Base-by-base conservation (phyloP, 164 flowering plant species). In the Umbilicus rupestris region DNA sequence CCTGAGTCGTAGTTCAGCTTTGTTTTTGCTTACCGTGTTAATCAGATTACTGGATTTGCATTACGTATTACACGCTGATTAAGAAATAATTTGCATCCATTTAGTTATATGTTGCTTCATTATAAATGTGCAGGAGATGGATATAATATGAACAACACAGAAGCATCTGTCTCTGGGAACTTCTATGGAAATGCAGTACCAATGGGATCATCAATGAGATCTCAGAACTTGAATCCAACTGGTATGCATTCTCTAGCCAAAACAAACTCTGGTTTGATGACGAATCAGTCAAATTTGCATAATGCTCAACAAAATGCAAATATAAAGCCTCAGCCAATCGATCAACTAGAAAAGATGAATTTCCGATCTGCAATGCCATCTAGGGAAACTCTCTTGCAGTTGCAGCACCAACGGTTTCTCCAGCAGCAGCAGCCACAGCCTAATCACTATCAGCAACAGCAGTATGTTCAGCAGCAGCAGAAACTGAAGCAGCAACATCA, bases 81-180 rank as follows among this genome's bases (percentile, higher is more conserved):
- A 8, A 33, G 26, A 60, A 6, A 12, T 24, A 22, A 46, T 22
- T 39, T 66, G 65, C 8, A 24, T 44, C 19, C 30, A 60, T 31
- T 65, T 39, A 41, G 19, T 41, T 14, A 42, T 33, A 29, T 65
- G 66, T 70, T 75, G 72, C 68, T 71, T 70, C 68, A 66, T 66
- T 66, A 33, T 62, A 72, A 39, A 63, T 67, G 74, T 67, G 68
- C 84, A 83, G 91, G 90, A 74, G 96, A 85, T 79, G 82, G 78
- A 33, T 84, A 78, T 81, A 84, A 82, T 58, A 66, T 77, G 68
- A 75, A 68, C 60, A 69, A 72, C 73, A 30, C 83, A 69, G 93
- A 90, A 74, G 57, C 85, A 63, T 79, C 87, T 73, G 88, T 80
- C 29, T 66, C 94, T 44, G 95, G 87, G 65, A 90, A 77, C 72